Percentiles rank a stretch among this genome's conserved stretches.
phyloP scores from a whole-genome alignment of 176 grass and related monocot genomes.

The Melocanna baccifera region DNA sequence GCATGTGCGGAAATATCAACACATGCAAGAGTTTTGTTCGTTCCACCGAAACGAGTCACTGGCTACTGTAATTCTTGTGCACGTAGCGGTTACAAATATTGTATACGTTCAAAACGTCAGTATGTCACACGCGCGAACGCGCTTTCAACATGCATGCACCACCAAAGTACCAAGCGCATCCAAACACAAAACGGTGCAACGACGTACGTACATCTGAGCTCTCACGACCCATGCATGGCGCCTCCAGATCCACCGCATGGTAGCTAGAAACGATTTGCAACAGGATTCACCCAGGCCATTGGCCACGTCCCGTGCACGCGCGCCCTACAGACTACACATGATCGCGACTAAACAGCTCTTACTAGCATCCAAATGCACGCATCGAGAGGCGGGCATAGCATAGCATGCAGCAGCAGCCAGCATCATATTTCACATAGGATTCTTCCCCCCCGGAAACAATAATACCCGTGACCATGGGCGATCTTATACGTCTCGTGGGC shows the following conservation, averaged over 20 bases:
- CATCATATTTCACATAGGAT: constrained; percentile 35
- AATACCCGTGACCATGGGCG: constrained; percentile 29
- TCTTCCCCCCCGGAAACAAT: not conserved
- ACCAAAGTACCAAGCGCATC: not conserved
- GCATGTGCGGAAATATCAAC: not conserved
- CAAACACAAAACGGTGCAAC: not conserved
- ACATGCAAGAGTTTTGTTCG: not conserved
- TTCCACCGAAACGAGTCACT: not conserved
- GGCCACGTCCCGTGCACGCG: not conserved
- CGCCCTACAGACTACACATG: constrained; percentile 16
- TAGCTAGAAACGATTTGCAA: not conserved
- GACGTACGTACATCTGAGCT: not conserved
- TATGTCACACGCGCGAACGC: not conserved
- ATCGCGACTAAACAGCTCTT: constrained; percentile 18
- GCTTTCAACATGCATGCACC: too few relatives aligned
- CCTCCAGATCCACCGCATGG: not conserved
- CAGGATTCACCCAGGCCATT: not conserved
- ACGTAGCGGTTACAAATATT: not conserved
- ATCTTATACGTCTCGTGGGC: constrained; percentile 8
- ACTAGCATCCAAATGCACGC: constrained; percentile 35
- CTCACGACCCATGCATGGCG: not conserved
- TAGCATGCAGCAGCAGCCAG: not conserved
- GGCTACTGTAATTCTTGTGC: not conserved
- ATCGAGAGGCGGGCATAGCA: constrained; percentile 4
- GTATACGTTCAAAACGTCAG: not conserved